Evolutionary conservation across 192 early-diverging fungal genomes (phyloP).

Genomic region (Podila epigama): DNA sequence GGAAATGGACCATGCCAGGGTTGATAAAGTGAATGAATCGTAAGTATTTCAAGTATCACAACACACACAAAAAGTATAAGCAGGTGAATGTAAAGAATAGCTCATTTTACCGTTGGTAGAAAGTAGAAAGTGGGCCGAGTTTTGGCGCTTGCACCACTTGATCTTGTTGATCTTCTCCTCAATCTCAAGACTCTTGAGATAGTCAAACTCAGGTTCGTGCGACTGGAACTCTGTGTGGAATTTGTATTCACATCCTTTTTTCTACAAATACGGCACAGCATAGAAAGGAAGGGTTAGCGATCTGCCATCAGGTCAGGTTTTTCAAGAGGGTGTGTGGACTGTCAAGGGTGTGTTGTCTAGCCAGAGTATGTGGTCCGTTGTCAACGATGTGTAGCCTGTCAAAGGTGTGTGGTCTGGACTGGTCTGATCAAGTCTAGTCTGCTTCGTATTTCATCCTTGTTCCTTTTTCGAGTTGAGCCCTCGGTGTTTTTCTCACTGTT

Average conservation of each 20-base stretch:
- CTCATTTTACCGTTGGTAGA: conserved; percentile 97
- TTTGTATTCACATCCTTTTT: conserved; percentile 99
- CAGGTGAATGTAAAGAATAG: too few relatives aligned
- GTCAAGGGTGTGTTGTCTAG: too few relatives aligned
- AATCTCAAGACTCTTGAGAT: conserved; percentile 98
- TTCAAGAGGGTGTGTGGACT: too few relatives aligned
- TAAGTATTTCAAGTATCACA: background rate
- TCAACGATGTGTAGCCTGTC: too few relatives aligned
- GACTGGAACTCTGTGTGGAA: conserved; percentile 99
- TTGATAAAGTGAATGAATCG: background rate
- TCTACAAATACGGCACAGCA: conserved; percentile 63
- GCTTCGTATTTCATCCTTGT: too few relatives aligned
- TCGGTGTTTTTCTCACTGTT: too few relatives aligned
- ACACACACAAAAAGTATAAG: too few relatives aligned
- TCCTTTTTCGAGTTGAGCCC: too few relatives aligned
- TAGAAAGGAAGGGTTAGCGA: background rate
- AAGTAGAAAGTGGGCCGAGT: conserved; percentile 94
- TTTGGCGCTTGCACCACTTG: conserved; percentile 97
- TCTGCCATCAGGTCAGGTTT: background rate
- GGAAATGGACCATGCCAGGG: background rate
- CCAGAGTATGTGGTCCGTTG: too few relatives aligned
- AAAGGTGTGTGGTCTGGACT: too few relatives aligned
- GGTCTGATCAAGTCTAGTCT: too few relatives aligned
- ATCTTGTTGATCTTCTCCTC: conserved; percentile 99
- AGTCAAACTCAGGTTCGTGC: conserved; percentile 99